Conservation (phyloP, 768 basidiomycete genomes). For the Serendipita indica region DNA sequence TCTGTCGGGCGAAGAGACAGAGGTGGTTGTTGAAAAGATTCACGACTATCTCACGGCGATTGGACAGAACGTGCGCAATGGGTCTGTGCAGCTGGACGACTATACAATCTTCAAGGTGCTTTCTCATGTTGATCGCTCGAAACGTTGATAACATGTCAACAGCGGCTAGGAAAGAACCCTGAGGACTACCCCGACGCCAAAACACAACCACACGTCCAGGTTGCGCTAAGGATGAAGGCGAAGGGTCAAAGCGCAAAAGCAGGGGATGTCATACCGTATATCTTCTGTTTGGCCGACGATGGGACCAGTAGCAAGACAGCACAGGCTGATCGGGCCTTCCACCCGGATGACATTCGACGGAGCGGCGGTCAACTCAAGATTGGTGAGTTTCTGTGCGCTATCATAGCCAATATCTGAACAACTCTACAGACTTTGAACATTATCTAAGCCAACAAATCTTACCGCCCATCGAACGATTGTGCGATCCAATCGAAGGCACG, state of each 20-base stretch:
- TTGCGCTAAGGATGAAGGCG: conserved; percentile 78
- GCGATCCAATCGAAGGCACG: conserved; percentile 92
- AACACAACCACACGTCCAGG: conserved; percentile 91
- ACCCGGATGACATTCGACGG: conserved; percentile 81
- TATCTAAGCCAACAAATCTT: conserved; percentile 86
- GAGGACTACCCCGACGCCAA: conserved; percentile 96
- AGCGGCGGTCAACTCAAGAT: conserved; percentile 52
- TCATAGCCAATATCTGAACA: conserved; percentile 8
- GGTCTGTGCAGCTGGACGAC: conserved; percentile 73
- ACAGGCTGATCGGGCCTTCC: conserved; percentile 81
- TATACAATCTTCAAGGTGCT: conserved; percentile 86
- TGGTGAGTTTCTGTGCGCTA: conserved; percentile 32
- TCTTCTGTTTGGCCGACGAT: conserved; percentile 70
- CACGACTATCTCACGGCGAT: conserved; percentile 77
- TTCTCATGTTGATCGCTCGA: background rate
- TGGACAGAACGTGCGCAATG: conserved; percentile 63
- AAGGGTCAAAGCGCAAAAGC: conserved; percentile 64
- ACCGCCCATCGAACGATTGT: conserved; percentile 87
- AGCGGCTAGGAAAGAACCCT: conserved; percentile 93
- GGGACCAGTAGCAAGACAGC: conserved; percentile 53
- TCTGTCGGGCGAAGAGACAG: conserved; percentile 79
- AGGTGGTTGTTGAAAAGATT: conserved; percentile 76
- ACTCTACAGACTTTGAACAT: conserved; percentile 62
- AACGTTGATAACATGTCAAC: background rate
- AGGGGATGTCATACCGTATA: conserved; percentile 91